Percentiles rank a stretch among this genome's conserved stretches.
Evolutionary conservation across 2,329 filamentous ascomycete species (phyloP).

Genomic region (Fusarium tupiense): DNA sequence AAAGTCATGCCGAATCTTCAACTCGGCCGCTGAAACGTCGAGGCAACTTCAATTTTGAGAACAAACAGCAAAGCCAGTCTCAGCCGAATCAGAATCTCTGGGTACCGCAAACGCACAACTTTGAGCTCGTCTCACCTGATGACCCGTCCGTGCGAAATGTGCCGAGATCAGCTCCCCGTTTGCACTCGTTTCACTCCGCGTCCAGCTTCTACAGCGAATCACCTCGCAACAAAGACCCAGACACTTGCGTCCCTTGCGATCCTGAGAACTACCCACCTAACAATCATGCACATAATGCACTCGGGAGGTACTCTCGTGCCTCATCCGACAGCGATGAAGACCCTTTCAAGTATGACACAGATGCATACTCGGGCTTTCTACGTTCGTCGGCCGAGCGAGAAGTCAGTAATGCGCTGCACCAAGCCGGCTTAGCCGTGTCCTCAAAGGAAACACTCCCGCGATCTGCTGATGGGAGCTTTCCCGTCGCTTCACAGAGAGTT

Average conservation of each 20-base stretch:
- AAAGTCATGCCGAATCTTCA: constrained; percentile 10
- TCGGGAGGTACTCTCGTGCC: constrained; percentile 41
- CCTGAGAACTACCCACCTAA: not conserved
- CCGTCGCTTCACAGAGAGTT: not conserved
- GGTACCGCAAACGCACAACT: constrained; percentile 13
- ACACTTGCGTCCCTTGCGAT: not conserved
- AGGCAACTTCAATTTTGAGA: constrained; percentile 28
- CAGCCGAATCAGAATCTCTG: not conserved
- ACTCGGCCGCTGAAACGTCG: constrained; percentile 10
- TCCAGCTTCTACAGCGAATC: constrained; percentile 43
- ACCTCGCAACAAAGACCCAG: constrained; percentile 5
- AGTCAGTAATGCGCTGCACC: constrained; percentile 53
- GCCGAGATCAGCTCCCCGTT: constrained; percentile 15
- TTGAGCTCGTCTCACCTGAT: constrained; percentile 22
- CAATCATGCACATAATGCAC: constrained; percentile 5
- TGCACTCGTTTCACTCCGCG: constrained; percentile 42
- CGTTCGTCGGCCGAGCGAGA: constrained; percentile 54
- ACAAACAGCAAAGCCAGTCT: constrained; percentile 12
- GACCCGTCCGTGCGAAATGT: constrained; percentile 14
- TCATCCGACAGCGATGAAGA: constrained; percentile 52
- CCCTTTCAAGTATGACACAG: constrained; percentile 58
- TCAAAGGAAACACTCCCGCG: constrained; percentile 4
- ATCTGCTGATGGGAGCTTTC: not conserved
- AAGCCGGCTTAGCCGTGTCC: constrained; percentile 38
- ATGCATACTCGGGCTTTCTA: constrained; percentile 51